phyloP scores from a whole-genome alignment of 202 grass and related monocot species.

The Bolboschoenoplectus hybrid region DNA sequence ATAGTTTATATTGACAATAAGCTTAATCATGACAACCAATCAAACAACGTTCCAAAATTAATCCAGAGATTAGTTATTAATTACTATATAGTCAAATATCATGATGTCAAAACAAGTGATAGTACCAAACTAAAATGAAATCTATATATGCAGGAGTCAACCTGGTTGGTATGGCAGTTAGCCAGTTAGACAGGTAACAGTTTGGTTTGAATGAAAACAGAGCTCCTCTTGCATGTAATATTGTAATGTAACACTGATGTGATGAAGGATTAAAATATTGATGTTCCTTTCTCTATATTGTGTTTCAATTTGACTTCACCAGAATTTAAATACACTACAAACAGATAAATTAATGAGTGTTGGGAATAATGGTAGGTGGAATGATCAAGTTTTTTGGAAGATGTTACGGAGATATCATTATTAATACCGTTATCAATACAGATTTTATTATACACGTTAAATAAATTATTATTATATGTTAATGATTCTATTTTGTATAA shows the following conservation, averaged over 20 bases:
- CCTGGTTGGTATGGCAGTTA: neutral
- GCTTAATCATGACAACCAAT: too few relatives aligned
- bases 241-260: neutral
- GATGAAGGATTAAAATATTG: neutral
- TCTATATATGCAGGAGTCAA: neutral
- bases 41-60: neutral
- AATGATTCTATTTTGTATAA: too few relatives aligned
- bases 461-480: too few relatives aligned
- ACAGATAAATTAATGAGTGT: too few relatives aligned
- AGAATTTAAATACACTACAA: neutral
- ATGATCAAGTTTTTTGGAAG: too few relatives aligned
- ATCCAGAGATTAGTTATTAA: neutral
- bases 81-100: conserved; percentile 1
- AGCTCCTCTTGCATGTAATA: neutral
- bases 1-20: too few relatives aligned
- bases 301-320: neutral
- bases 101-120: neutral
- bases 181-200: neutral
- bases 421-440: too few relatives aligned
- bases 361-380: too few relatives aligned
- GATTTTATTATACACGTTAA: too few relatives aligned
- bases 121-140: neutral
- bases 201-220: neutral
- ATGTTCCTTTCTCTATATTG: neutral
- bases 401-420: too few relatives aligned